A percentile compares a stretch with the other conserved stretches of the same genome.
Conservation (phyloP, 192 early-diverging fungal species). For the Coemansia reversa region DNA sequence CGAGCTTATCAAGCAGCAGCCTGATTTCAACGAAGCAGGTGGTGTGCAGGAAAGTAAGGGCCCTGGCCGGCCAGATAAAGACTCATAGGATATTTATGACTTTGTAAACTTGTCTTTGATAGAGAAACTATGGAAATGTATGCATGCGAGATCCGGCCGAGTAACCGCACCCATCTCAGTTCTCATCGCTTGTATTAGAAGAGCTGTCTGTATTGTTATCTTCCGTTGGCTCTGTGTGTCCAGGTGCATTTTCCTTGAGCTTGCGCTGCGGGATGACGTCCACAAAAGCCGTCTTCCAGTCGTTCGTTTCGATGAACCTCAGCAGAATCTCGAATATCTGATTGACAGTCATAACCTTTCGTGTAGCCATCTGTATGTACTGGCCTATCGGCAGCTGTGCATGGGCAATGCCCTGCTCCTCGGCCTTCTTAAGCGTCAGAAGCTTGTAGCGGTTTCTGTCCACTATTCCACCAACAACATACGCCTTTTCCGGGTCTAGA, state of each 20-base stretch:
- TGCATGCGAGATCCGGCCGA: too few relatives aligned
- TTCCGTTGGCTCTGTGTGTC: too few relatives aligned
- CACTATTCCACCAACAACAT: slow-evolving; percentile 93
- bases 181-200: neutral
- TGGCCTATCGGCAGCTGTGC: slow-evolving; percentile 85
- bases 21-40: slow-evolving; percentile 12
- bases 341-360: slow-evolving; percentile 92
- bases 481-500: slow-evolving; percentile 74
- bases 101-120: neutral
- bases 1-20: slow-evolving; percentile 38
- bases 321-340: slow-evolving; percentile 93
- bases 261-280: slow-evolving; percentile 93
- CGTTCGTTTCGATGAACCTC: slow-evolving; percentile 67
- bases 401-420: slow-evolving; percentile 67
- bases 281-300: slow-evolving; percentile 87
- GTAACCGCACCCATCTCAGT: too few relatives aligned
- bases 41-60: neutral
- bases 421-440: slow-evolving; percentile 79
- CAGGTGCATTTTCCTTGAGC: slow-evolving; percentile 54
- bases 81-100: neutral
- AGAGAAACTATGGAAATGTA: too few relatives aligned
- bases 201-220: neutral
- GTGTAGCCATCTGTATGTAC: slow-evolving; percentile 73
- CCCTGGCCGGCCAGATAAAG: neutral
- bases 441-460: slow-evolving; percentile 87